Conservation (phyloP, 495 filamentous ascomycete species). For the Hypoxylon lienhwacheense region DNA sequence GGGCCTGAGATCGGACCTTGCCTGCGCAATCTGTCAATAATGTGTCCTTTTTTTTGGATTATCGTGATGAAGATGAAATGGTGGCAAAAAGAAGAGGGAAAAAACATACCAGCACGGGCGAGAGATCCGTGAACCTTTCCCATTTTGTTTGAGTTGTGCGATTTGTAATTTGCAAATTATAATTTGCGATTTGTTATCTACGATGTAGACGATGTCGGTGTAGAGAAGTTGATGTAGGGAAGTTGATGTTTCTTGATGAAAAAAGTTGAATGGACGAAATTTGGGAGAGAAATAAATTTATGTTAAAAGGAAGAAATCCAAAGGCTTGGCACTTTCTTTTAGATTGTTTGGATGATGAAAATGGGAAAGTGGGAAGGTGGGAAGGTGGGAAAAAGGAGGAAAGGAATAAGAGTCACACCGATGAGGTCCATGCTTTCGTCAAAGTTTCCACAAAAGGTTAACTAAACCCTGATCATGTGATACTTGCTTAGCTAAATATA, state of each 20-base stretch:
- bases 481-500: neutral
- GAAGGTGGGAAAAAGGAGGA: conserved; percentile 6
- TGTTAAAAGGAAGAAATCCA: conserved; percentile 28
- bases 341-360: no score
- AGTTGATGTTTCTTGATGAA: conserved; percentile 17
- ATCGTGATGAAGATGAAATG: no score
- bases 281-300: conserved; percentile 26
- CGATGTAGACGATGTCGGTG: conserved; percentile 11
- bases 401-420: conserved; percentile 26
- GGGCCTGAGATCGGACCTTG: conserved; percentile 56
- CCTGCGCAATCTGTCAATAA: no score
- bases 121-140: conserved; percentile 91
- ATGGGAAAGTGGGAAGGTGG: neutral
- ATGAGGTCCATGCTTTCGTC: conserved; percentile 15
- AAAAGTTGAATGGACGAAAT: conserved; percentile 16
- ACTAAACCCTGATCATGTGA: conserved; percentile 34
- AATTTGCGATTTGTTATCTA: no score
- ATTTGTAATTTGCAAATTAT: no score
- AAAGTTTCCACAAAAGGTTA: conserved; percentile 31
- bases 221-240: conserved; percentile 23
- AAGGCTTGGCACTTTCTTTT: conserved; percentile 23
- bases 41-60: no score
- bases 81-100: neutral
- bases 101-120: conserved; percentile 79
- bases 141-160: conserved; percentile 58